Conservation (phyloP, 1,139 yeast species). For the Geotrichum histeridarum region DNA sequence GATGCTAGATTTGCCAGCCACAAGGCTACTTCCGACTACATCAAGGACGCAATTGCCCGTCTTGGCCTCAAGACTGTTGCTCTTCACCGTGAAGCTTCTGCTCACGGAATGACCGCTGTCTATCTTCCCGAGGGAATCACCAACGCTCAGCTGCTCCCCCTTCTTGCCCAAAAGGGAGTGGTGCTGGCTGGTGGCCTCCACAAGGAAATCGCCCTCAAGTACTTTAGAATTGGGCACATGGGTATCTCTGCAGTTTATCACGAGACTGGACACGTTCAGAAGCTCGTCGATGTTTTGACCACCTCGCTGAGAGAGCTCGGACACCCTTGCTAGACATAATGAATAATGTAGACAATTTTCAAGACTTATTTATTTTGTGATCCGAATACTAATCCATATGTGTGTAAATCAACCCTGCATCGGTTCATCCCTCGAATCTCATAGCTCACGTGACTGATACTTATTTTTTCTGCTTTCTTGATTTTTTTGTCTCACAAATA, state of each 20-base stretch:
- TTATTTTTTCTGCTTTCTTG: too few species aligned
- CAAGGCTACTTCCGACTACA: conserved; percentile 53
- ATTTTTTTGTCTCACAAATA: too few species aligned
- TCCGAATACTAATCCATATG: background rate
- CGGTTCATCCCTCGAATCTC: too few species aligned
- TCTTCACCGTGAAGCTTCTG: conserved; percentile 53
- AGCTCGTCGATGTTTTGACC: conserved; percentile 13
- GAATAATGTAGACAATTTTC: background rate
- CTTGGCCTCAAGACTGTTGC: conserved; percentile 71
- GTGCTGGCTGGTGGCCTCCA: conserved; percentile 90
- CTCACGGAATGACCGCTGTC: conserved; percentile 83
- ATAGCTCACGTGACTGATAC: too few species aligned
- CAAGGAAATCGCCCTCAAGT: conserved; percentile 70
- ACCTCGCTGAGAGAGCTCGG: conserved; percentile 17
- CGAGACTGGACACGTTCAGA: conserved; percentile 16
- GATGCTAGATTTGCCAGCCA: conserved; percentile 63
- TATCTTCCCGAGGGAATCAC: conserved; percentile 74
- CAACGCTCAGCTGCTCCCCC: conserved; percentile 58
- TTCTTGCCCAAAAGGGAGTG: conserved; percentile 63
- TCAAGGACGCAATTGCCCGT: conserved; percentile 52
- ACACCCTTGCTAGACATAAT: conserved; percentile 7
- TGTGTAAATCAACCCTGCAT: background rate
- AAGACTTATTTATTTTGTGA: background rate
- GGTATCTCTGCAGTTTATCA: conserved; percentile 55
- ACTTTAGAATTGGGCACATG: conserved; percentile 96